Conservation (phyloP, 768 basidiomycete genomes). For the Mycena capillaripes region DNA sequence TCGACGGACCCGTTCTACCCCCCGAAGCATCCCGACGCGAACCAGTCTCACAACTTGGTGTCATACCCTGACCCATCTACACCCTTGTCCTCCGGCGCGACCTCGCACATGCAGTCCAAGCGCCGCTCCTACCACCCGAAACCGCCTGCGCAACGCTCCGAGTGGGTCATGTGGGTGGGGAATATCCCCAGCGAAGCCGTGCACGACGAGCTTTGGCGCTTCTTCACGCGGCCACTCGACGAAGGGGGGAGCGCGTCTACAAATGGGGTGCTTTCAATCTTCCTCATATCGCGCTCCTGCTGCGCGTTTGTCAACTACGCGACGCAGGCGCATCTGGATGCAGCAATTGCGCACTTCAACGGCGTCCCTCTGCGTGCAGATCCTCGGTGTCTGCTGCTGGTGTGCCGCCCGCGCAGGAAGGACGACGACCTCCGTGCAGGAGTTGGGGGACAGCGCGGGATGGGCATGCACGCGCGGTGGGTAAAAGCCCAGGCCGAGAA, state of each 20-base stretch:
- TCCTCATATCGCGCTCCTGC: conserved; percentile 91
- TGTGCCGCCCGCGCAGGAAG: conserved; percentile 84
- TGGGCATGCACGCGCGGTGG: conserved; percentile 86
- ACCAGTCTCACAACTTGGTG: no score
- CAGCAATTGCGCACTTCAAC: conserved; percentile 81
- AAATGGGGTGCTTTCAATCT: no score
- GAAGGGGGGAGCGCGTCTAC: conserved; percentile 69
- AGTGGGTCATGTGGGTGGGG: conserved; percentile 98
- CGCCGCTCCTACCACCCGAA: conserved; percentile 77
- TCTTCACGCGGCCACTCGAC: conserved; percentile 68
- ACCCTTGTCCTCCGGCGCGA: no score
- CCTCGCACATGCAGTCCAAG: no score
- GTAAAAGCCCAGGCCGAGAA: conserved; percentile 67
- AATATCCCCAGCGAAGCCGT: conserved; percentile 90
- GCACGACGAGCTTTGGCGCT: conserved; percentile 88
- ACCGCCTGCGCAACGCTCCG: conserved; percentile 80
- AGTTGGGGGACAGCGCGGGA: no score
- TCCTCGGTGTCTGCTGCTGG: conserved; percentile 75
- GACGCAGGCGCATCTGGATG: conserved; percentile 68
- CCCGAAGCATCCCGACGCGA: no score
- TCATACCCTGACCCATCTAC: no score
- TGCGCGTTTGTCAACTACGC: conserved; percentile 95
- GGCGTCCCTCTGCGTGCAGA: conserved; percentile 77
- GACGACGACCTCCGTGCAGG: conserved; percentile 92
- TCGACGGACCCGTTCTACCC: no score